phyloP scores from a whole-genome alignment of 805 yeast genomes.

The Myxozyma sirexii region DNA sequence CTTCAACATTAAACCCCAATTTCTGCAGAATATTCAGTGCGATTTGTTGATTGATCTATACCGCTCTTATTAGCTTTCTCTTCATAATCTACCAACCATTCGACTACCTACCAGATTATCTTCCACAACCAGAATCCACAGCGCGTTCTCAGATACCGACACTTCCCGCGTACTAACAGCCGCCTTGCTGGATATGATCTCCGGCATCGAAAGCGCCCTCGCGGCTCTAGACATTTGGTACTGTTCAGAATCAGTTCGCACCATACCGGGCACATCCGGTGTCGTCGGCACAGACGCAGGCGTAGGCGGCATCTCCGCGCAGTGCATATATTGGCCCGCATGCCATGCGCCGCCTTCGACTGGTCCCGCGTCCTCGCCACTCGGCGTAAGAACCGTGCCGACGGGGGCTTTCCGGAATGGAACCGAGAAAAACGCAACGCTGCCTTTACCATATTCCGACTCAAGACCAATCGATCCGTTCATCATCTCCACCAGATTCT shows the following conservation, averaged over 20 bases:
- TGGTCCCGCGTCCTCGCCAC: not conserved
- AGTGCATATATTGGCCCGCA: not conserved
- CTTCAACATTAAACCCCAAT: slow-evolving; percentile 27
- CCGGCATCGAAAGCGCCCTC: too few relatives aligned
- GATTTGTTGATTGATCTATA: slow-evolving; percentile 32
- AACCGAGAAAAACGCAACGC: slow-evolving; percentile 49
- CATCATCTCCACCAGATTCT: slow-evolving; percentile 53
- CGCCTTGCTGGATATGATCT: too few relatives aligned
- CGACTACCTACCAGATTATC: slow-evolving; percentile 29
- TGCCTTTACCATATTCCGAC: slow-evolving; percentile 52
- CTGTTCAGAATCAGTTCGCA: not conserved
- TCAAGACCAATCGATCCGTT: slow-evolving; percentile 52
- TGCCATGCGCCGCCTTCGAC: slow-evolving; percentile 1
- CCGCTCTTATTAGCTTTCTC: not conserved
- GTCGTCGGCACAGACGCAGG: not conserved
- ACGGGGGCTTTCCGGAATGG: slow-evolving; percentile 24
- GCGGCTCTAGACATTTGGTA: not conserved
- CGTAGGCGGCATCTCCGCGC: slow-evolving; percentile 11
- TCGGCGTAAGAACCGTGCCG: slow-evolving; percentile 36
- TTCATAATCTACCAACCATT: not conserved
- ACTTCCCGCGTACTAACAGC: not conserved
- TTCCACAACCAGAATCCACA: slow-evolving; percentile 32
- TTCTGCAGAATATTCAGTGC: slow-evolving; percentile 29
- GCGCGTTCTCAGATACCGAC: not conserved
- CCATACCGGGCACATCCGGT: not conserved